Evolutionary conservation across 495 filamentous ascomycete genomes (phyloP), one percentile per base, ranked within the genome.

Genomic region (Xylona heveae): DNA sequence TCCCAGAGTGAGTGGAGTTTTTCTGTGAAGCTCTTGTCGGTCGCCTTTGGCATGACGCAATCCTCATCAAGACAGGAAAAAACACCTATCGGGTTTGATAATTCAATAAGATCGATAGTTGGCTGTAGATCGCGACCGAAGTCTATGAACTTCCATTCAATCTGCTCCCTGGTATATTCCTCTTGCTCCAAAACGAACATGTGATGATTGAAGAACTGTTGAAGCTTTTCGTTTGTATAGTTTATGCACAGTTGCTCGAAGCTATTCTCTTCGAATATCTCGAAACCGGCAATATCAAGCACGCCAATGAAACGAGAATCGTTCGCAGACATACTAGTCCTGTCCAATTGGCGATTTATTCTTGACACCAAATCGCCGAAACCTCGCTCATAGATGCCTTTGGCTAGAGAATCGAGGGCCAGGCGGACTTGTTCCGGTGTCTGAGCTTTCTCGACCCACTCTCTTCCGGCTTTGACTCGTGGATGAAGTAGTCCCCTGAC

Each of bases 141-240:
- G 47, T 99, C 90, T 46, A 99, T 95, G 48, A 99, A 99, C 47
- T 94, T 81, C 90, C 90, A 99, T 54, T 99, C 85, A 42, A 99
- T 99, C 49, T 92, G 79, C 48, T 99, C 90, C 30, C 84, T 57
- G 10, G 90, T 84, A 52, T 99, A 99, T 51, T 99, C 90, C 47
- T 99, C 90, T 47, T 99, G 90, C 47, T 99, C 90, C 14, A 99
- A 55, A 14, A 99, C 90, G 49, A 99, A 99, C 90, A 99, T 99
- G 57, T 99, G 90, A 42, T 99, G 90, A 38, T 99, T 99, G 64
- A 99, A 99, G 50, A 95, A 99, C 41, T 99, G 90, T 48, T 99
- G 90, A 4, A 99, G 68, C 51, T 94, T 99, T 49, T 99, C 90
- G 50, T 99, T 99, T 36, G 90, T 95, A 54, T 95, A 99, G 48